A percentile compares a stretch with the other conserved stretches of the same genome.
Conservation (phyloP, 2,329 filamentous ascomycete species). For the Penicillium expansum region DNA sequence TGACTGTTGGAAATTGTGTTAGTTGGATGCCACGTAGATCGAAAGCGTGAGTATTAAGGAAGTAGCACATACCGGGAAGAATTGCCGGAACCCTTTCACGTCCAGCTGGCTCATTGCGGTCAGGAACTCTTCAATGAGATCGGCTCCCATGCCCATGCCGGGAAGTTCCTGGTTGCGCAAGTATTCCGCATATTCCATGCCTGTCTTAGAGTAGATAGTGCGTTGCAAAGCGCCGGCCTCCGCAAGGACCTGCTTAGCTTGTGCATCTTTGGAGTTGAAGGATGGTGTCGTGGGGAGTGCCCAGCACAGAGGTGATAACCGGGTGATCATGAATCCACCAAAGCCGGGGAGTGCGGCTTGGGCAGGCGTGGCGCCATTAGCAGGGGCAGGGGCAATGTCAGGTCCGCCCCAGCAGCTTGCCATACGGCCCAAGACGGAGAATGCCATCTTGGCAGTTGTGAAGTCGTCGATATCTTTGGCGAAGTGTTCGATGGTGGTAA, state of each 20-base stretch:
- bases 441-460: slow-evolving; percentile 69
- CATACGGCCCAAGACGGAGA: slow-evolving; percentile 80
- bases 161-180: slow-evolving; percentile 46
- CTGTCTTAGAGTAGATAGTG: slow-evolving; percentile 85
- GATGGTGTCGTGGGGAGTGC: slow-evolving; percentile 73
- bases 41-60: not conserved
- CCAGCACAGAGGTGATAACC: slow-evolving; percentile 89
- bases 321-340: slow-evolving; percentile 82
- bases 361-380: slow-evolving; percentile 30
- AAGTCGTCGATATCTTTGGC: slow-evolving; percentile 72
- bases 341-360: slow-evolving; percentile 72
- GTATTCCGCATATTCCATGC: slow-evolving; percentile 68
- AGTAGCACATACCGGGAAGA: slow-evolving; percentile 44
- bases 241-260: slow-evolving; percentile 80
- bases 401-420: slow-evolving; percentile 86
- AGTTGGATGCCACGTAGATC: not conserved
- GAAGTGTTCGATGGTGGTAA: slow-evolving; percentile 80
- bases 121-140: slow-evolving; percentile 49
- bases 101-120: slow-evolving; percentile 45
- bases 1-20: slow-evolving; percentile 26
- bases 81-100: slow-evolving; percentile 47
- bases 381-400: slow-evolving; percentile 55
- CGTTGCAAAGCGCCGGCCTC: slow-evolving; percentile 88
- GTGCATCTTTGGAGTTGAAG: slow-evolving; percentile 83
- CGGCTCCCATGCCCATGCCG: slow-evolving; percentile 48